These are phyloP conservation scores for Cymbidium sinense DNA, from an alignment of 106 monocot genomes.

Conservation along the genomic window DNA sequence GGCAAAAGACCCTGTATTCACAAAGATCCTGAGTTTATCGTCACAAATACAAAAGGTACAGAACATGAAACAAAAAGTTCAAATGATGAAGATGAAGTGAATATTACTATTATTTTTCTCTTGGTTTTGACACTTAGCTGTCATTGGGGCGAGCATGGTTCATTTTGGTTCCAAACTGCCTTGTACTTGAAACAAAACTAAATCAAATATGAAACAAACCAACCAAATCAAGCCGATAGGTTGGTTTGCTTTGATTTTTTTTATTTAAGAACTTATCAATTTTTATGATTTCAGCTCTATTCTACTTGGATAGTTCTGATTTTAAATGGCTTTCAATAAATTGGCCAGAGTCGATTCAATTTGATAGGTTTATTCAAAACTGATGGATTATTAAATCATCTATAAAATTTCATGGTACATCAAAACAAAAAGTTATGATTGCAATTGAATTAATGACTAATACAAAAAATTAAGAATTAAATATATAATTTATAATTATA, in stretches of 20 bases:
- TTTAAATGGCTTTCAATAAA: background rate
- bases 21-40: background rate
- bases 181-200: too few species aligned
- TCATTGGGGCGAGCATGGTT: too few species aligned
- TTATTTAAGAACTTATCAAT: too few species aligned
- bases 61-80: background rate
- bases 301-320: background rate
- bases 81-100: background rate
- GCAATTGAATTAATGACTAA: background rate
- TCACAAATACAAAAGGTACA: background rate
- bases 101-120: background rate
- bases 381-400: background rate
- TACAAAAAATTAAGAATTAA: background rate
- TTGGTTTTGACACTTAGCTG: too few species aligned
- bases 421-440: background rate
- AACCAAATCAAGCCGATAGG: too few species aligned
- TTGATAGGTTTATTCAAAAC: background rate
- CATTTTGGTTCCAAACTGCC: too few species aligned
- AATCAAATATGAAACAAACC: too few species aligned
- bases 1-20: slow-evolving; percentile 55
- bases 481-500: background rate
- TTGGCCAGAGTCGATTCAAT: background rate
- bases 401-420: background rate
- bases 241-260: too few species aligned
- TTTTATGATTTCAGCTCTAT: too few species aligned